Base-by-base conservation (phyloP, 352 stramenopile species). In the Blastocystis sp. region DNA sequence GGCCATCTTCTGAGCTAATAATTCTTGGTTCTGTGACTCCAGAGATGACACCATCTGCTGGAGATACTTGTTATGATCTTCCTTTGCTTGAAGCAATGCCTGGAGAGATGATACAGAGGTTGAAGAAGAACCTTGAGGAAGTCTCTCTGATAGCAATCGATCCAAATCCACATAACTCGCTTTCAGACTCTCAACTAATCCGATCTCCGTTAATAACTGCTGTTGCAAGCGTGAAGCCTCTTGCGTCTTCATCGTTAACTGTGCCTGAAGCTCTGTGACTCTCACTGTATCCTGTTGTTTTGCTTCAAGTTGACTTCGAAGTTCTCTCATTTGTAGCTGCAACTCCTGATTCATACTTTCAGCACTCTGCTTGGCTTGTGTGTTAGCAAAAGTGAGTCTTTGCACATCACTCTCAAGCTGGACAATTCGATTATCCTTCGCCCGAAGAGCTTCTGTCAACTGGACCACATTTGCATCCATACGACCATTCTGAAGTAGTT, bases 61-160 rank as follows among this genome's bases (percentile, higher is more conserved):
- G 3, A 80, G 69, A 35, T 80, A 63, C 46, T 52, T n/a, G 69
- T 80, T 80, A 52, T 80, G 69, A 37, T 80, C 69, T 52, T 80
- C 39, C 39, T 43, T 59, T 37, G 69, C 69, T 52, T 80, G 39
- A 46, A 80, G 39, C 27, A 56, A 12, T 12, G 69, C 69, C 69
- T 58, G 42, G 24, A 59, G 16, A 29, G 69, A 80, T 49, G 37
- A 43, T 7, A 49, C 4, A 1, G 32, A 35, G 9, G 29, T 27
- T n/a, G n/a, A n/a, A n/a, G n/a, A n/a, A 11, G 16, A 24, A 0
- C 66, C 39, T 21, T n/a, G 16, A 7, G 19, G 11, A 9, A 63
- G 19, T 57, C 69, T 46, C 51, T 80, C 35, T 4, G 37, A 6
- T 52, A 80, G n/a, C 42, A 80, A 7, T 0, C 46, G 69, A 11